Base-by-base conservation (phyloP, 345 rosid genomes). In the Linum trigynum region DNA sequence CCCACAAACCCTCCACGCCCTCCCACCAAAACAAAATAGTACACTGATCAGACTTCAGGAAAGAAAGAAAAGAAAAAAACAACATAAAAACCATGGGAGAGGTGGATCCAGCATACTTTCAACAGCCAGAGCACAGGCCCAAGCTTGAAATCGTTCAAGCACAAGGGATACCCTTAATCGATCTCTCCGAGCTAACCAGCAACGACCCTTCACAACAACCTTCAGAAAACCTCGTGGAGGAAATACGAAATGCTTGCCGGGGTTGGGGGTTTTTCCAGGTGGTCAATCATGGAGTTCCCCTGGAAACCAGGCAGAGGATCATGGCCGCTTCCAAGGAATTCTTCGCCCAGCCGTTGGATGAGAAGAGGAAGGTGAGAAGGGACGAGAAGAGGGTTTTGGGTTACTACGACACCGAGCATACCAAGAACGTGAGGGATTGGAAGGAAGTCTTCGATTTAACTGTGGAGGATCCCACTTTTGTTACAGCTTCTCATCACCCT, bases 381-480 rank as follows among this genome's bases (percentile, higher is more conserved):
- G 89, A 82, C 36, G 87, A 82, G 58, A 61, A 61, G 68, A 71
- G 70, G 38, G 75, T 78, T 2, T 68, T 82, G 50, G 91, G 91
- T 53, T 88, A 85, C 67, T 74, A 84, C 67, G 89, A 88, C 40
- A 65, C 75, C 45, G 89, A 88, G 71, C 90, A 81, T 63, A 87
- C 88, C 7, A 81, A 84, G 77, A 87, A 81, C 60, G 80, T 83
- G 5, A 85, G 83, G 75, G 88, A 83, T 64, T 87, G 83, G 88
- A 83, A 79, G 64, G 85, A 87, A 68, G 85, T 85, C 4, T 88
- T 88, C 48, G 89, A 88, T 71, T 53, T 81, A 50, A 72, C 72
- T 59, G 63, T 78, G 41, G 76, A 79, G 61, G 81, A 88, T 64
- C 86, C 89, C 0, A 78, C 80, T 15, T 4, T 78, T 11, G 10